Base-by-base conservation (phyloP, 768 basidiomycete species). In the Termitomyces sp. region DNA sequence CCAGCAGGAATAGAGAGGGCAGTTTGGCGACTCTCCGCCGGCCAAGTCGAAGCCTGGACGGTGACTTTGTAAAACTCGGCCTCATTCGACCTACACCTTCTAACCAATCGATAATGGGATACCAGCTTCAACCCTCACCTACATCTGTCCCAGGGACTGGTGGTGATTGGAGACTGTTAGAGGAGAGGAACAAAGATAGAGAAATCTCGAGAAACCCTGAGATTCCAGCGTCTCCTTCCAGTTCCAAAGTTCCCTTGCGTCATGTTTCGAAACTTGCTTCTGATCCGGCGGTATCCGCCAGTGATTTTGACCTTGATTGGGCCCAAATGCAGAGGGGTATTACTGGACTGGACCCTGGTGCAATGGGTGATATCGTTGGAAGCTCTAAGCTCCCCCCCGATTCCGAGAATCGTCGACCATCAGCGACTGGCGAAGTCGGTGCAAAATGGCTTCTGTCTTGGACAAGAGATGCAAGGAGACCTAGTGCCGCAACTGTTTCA, bases 31-130 rank as follows among this genome's bases (percentile, higher is more conserved):
- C 84, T 11, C 66, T 84, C n/a, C 79, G 85, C 54, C 75, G 85
- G 20, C 79, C 79, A 22, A 87, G 85, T 64, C 77, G 80, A 61
- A 86, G 84, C 63, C 69, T 84, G 62, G 83, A 86, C 56, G 81
- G 84, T 49, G 71, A 79, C 45, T 64, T 64, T 16, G 43, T 50
- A 11, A 60, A 56, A 22, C 26, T 52, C 28, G 56, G 57, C 52
- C 36, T 63, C 36, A 30, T n/a, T 24, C 52, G 57, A 55, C 30
- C 47, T 35, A 16, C 30, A 20, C 47, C 30, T 18, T 28, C 58
- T 33, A 53, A 38, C 5, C 51, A 51, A 28, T 10, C 38, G 35
- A 40, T 46, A 20, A 40, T 52, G 36, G 57, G 66, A 44, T 57
- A 60, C 43, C 65, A 67, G 28, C 47, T 65, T 8, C 60, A 66